A percentile compares a stretch with the other conserved stretches of the same genome.
Conservation (phyloP, 1,284 basidiomycete genomes). For the Afroboletus lepidellus region DNA sequence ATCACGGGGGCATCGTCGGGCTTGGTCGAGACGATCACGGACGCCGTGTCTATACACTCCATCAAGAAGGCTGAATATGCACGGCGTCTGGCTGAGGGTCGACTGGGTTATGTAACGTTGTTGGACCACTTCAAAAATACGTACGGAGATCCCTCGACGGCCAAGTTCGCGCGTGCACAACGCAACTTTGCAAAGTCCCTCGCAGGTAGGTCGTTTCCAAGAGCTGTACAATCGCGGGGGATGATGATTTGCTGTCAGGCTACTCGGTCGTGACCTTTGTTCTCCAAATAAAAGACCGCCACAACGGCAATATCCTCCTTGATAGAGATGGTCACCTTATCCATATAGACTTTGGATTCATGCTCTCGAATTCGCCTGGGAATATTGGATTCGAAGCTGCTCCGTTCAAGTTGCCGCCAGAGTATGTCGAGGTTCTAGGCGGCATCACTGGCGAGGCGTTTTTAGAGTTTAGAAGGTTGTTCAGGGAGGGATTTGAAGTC, state of each 20-base stretch:
- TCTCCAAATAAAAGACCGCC: conserved; percentile 97
- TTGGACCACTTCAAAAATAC: conserved; percentile 89
- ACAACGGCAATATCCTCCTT: conserved; percentile 97
- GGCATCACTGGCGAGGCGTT: conserved; percentile 80
- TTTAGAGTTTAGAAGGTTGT: conserved; percentile 82
- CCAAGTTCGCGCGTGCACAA: conserved; percentile 83
- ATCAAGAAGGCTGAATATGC: conserved; percentile 99
- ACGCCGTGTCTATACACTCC: conserved; percentile 97
- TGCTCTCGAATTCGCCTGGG: conserved; percentile 95
- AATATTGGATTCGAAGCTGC: conserved; percentile 99
- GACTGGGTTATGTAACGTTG: conserved; percentile 81
- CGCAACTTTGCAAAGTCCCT: conserved; percentile 93
- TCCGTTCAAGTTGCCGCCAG: conserved; percentile 93
- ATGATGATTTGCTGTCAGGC: conserved; percentile 43
- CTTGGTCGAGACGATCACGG: conserved; percentile 92
- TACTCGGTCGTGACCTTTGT: conserved; percentile 96
- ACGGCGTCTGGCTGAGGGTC: conserved; percentile 75
- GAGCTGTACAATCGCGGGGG: not conserved
- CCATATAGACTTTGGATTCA: conserved; percentile 99
- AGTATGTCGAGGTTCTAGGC: conserved; percentile 96
- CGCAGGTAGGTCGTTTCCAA: conserved; percentile 54
- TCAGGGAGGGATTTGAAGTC: conserved; percentile 91
- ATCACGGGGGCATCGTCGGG: conserved; percentile 94
- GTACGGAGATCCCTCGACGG: conserved; percentile 86
- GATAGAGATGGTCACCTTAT: conserved; percentile 93